Percentiles rank a stretch among this genome's conserved stretches.
Evolutionary conservation across 2,329 filamentous ascomycete genomes (phyloP).

Genomic region (Nemania diffusa): DNA sequence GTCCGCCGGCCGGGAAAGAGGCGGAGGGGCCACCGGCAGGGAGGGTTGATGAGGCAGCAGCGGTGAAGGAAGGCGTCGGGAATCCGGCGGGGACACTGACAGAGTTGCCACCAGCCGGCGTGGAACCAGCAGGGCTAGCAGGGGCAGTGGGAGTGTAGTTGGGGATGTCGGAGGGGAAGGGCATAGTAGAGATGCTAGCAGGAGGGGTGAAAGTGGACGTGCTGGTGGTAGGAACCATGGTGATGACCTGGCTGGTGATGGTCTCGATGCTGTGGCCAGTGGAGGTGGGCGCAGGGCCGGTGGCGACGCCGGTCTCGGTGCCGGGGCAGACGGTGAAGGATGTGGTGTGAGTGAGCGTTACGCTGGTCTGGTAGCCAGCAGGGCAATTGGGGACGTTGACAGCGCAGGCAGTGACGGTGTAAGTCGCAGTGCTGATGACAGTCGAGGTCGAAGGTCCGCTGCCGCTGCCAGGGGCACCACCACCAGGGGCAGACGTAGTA

Average conservation of each 20-base stretch:
- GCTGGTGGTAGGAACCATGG: slow-evolving; percentile 44
- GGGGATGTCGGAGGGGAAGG: slow-evolving; percentile 35
- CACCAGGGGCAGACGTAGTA: slow-evolving; percentile 21
- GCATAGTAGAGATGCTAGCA: slow-evolving; percentile 28
- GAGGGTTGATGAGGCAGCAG: background rate
- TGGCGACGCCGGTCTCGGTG: slow-evolving; percentile 40
- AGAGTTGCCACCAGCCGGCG: background rate
- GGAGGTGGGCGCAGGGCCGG: slow-evolving; percentile 36
- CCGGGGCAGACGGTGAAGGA: slow-evolving; percentile 48
- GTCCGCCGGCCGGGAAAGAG: slow-evolving; percentile 11
- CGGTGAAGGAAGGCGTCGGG: background rate
- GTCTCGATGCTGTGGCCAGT: slow-evolving; percentile 35
- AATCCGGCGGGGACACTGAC: background rate
- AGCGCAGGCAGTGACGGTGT: slow-evolving; percentile 52
- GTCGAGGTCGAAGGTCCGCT: slow-evolving; percentile 35
- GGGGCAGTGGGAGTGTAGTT: slow-evolving; percentile 16
- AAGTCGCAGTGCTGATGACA: slow-evolving; percentile 41
- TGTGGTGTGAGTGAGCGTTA: slow-evolving; percentile 49
- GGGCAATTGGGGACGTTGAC: slow-evolving; percentile 55
- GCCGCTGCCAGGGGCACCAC: too few species aligned
- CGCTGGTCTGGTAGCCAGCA: slow-evolving; percentile 49
- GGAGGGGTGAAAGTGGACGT: slow-evolving; percentile 45
- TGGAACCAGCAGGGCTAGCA: slow-evolving; percentile 13
- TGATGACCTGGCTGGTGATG: slow-evolving; percentile 41
- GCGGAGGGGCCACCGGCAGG: background rate